These are phyloP conservation scores for Phylloporus sp. DNA, from an alignment of 768 basidiomycete genomes.

Conservation along the genomic window DNA sequence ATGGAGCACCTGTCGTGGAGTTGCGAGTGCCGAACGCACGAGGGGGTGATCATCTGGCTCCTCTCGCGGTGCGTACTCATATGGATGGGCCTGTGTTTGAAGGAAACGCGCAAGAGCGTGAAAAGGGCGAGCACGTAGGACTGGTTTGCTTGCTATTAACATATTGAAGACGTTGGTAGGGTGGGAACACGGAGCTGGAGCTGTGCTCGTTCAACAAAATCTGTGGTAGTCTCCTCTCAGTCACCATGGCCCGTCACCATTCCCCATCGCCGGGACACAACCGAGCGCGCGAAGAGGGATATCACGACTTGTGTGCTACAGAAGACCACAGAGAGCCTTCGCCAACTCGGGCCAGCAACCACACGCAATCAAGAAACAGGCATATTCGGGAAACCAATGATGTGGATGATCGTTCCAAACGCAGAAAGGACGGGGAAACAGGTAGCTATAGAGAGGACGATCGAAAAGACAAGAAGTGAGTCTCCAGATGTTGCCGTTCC, in stretches of 20 bases:
- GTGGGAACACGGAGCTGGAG: not conserved
- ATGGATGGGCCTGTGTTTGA: conserved; percentile 55
- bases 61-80: conserved; percentile 36
- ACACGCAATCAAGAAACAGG: conserved; percentile 26
- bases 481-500: not conserved
- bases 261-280: conserved; percentile 44
- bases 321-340: conserved; percentile 29
- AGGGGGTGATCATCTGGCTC: conserved; percentile 31
- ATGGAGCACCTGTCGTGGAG: conserved; percentile 47
- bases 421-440: conserved; percentile 21
- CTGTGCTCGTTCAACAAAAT: not conserved
- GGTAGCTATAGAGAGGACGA: conserved; percentile 25
- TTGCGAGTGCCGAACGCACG: conserved; percentile 49
- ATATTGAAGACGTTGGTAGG: conserved; percentile 11
- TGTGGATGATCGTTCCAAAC: conserved; percentile 32
- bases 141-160: conserved; percentile 17
- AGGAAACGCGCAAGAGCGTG: conserved; percentile 35
- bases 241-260: conserved; percentile 41
- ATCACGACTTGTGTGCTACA: conserved; percentile 34
- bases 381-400: conserved; percentile 30
- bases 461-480: conserved; percentile 48
- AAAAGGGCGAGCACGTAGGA: conserved; percentile 28
- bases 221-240: not conserved
- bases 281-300: conserved; percentile 26
- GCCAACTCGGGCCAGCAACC: conserved; percentile 30